phyloP scores from a whole-genome alignment of 306 rosid species.

The Medicago lupulina region DNA sequence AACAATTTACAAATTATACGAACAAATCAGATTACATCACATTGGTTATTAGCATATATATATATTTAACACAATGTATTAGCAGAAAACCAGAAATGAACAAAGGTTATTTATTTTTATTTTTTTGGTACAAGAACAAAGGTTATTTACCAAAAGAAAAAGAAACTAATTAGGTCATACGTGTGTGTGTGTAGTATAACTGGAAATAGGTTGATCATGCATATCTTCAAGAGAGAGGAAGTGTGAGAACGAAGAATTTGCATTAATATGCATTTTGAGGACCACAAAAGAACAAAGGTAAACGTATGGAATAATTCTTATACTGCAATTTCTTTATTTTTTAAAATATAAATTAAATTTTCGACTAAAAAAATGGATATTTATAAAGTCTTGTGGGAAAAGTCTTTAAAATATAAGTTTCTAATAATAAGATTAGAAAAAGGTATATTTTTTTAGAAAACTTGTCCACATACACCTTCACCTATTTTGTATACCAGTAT shows the following conservation, averaged over 20 bases:
- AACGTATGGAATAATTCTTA: no score
- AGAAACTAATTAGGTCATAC: neutral
- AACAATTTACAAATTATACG: conserved; percentile 21
- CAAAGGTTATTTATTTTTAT: no score
- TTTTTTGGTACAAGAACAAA: no score
- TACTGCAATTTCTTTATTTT: no score
- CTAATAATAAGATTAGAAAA: neutral
- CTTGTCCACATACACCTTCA: neutral
- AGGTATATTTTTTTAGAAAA: neutral
- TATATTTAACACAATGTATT: neutral
- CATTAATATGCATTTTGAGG: neutral
- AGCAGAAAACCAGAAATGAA: neutral
- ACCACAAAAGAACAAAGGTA: neutral
- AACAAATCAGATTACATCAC: conserved; percentile 26
- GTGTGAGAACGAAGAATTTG: neutral
- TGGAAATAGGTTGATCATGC: neutral
- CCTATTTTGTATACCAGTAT: no score
- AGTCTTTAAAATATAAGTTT: neutral
- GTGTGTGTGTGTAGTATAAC: neutral
- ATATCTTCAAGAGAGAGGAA: neutral
- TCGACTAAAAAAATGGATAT: neutral
- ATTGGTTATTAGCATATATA: neutral
- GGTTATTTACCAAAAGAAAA: neutral
- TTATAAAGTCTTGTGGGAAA: neutral
- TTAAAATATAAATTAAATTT: no score